Evolutionary conservation across 306 rosid species (phyloP).

Genomic region (Vigna radiata): DNA sequence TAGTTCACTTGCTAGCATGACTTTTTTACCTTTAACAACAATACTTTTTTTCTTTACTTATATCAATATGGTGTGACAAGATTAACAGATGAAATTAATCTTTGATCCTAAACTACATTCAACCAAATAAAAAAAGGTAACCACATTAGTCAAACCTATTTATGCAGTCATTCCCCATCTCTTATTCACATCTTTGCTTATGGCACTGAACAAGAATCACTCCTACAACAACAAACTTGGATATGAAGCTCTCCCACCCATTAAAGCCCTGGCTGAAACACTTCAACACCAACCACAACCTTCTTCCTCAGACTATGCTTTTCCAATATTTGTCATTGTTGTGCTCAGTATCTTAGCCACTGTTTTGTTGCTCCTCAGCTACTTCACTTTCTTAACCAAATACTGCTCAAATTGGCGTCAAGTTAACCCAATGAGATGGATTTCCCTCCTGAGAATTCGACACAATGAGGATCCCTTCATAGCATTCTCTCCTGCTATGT

Average conservation of each 20-base stretch:
- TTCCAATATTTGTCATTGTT: conserved; percentile 61
- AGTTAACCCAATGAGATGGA: conserved; percentile 55
- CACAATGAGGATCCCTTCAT: conserved; percentile 62
- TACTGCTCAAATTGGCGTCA: conserved; percentile 61
- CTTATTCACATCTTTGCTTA: conserved; percentile 40
- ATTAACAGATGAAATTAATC: not conserved
- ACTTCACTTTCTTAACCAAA: conserved; percentile 57
- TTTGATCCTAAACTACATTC: not conserved
- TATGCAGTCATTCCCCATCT: conserved; percentile 29
- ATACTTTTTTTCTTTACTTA: conserved; percentile 17
- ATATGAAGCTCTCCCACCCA: conserved; percentile 50
- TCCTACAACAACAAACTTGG: conserved; percentile 51
- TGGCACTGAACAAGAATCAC: conserved; percentile 52
- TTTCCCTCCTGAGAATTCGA: conserved; percentile 42
- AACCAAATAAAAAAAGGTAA: not conserved
- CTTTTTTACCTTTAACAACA: conserved; percentile 15
- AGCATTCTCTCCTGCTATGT: conserved; percentile 61
- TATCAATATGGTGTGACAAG: not conserved
- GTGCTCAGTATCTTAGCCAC: conserved; percentile 57
- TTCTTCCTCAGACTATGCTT: conserved; percentile 54
- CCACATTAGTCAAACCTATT: conserved; percentile 39
- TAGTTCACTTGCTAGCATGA: not conserved
- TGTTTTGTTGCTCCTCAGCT: conserved; percentile 60
- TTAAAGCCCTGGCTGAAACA: conserved; percentile 42
- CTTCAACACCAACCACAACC: conserved; percentile 42